Conservation (phyloP, 331 rosid genomes). For the Quercus lobata region DNA sequence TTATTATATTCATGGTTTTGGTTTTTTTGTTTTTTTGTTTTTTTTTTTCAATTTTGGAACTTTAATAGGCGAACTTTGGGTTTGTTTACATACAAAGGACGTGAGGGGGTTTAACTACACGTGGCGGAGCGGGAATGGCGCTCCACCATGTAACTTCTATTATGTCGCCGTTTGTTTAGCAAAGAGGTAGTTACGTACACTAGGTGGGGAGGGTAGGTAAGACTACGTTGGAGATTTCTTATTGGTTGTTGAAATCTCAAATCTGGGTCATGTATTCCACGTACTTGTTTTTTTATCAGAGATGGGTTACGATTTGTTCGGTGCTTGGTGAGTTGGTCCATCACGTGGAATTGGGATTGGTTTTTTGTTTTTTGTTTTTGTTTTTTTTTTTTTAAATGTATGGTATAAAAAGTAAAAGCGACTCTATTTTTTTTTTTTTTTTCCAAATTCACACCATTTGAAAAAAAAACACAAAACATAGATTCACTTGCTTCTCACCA, state of each 20-base stretch:
- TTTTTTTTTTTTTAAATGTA: no score
- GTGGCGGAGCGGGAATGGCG: slow-evolving; percentile 12
- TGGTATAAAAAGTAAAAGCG: no score
- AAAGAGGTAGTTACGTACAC: slow-evolving; percentile 6
- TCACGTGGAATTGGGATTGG: not conserved
- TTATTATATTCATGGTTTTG: not conserved
- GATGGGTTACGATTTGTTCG: not conserved
- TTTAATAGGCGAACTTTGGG: not conserved
- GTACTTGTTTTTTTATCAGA: not conserved
- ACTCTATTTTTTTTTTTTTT: no score
- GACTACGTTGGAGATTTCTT: not conserved
- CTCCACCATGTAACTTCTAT: not conserved
- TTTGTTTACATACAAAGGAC: not conserved
- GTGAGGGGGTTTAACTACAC: slow-evolving; percentile 5
- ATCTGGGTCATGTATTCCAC: not conserved
- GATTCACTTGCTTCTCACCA: no score
- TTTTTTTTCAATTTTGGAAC: fast-evolving
- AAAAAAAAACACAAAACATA: no score
- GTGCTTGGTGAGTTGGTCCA: not conserved
- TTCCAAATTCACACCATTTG: no score
- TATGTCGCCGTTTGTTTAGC: slow-evolving; percentile 19
- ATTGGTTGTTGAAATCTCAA: not conserved
- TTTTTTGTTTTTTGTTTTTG: not conserved
- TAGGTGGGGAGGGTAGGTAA: not conserved
- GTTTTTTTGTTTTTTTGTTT: not conserved